Base-by-base conservation (phyloP, 805 yeast species). In the Candida wancherniae region DNA sequence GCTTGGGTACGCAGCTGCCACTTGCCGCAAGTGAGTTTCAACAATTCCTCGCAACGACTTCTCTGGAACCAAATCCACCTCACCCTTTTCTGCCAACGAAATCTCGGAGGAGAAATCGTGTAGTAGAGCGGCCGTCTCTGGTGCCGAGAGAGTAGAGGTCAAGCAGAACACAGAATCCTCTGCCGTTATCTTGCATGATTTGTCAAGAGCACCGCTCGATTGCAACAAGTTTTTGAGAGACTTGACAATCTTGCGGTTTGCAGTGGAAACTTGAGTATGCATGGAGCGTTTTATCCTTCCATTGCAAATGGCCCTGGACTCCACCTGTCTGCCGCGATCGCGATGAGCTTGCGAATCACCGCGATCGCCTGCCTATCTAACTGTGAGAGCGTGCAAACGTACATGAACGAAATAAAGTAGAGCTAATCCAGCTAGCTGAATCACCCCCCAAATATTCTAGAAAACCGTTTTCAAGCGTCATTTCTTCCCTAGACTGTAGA, bases 241-340 rank as follows among this genome's bases (percentile, higher is more conserved):
- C 28, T 42, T 42, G 16, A 42, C 33, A 17, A 42, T 28, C 14
- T 25, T 31, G 13, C 33, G 19, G 16, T 42, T 31, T 7, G 15
- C 16, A 4, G 40, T 41, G 3, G 19, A 21, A 16, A 42, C 29
- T 12, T 20, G 20, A 15, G 19, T 22, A 8, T 39, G 19, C 42
- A 38, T 38, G 24, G 3, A n/a, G n/a, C n/a, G n/a, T n/a, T n/a
- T n/a, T n/a, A n/a, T n/a, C n/a, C n/a, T n/a, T n/a, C n/a, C n/a
- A n/a, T n/a, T n/a, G n/a, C n/a, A n/a, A n/a, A n/a, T n/a, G n/a
- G n/a, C n/a, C n/a, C n/a, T n/a, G n/a, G n/a, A n/a, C n/a, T n/a
- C n/a, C n/a, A n/a, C n/a, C n/a, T n/a, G n/a, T n/a, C n/a, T n/a
- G n/a, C n/a, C n/a, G n/a, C n/a, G n/a, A n/a, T n/a, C n/a, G n/a